Conservation (phyloP, 805 yeast species). For the Suhomyces kilbournensis region DNA sequence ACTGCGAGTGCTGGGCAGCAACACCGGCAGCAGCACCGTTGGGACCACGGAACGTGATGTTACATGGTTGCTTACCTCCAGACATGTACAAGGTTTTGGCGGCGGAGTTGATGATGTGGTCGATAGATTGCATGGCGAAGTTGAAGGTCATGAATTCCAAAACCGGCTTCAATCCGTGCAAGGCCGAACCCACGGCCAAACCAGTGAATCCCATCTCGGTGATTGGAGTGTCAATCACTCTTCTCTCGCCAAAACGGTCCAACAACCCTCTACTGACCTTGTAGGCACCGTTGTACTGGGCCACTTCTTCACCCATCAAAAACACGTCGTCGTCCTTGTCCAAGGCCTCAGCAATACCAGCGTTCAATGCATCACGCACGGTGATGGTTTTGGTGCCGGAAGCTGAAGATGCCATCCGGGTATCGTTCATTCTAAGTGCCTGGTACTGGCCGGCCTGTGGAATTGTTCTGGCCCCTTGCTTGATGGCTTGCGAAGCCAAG, state of each 20-base stretch:
- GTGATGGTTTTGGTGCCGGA: conserved; percentile 66
- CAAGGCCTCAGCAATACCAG: conserved; percentile 95
- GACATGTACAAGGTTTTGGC: conserved; percentile 99
- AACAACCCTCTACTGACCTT: conserved; percentile 93
- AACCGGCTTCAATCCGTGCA: conserved; percentile 92
- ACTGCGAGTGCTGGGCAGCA: conserved; percentile 99
- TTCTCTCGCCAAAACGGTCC: conserved; percentile 91
- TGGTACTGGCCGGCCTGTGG: conserved; percentile 32
- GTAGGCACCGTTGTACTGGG: conserved; percentile 98
- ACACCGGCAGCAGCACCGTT: conserved; percentile 99
- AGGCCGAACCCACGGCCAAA: conserved; percentile 91
- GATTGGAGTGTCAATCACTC: conserved; percentile 95
- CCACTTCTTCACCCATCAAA: conserved; percentile 98
- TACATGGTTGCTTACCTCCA: conserved; percentile 97
- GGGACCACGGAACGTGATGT: conserved; percentile 98
- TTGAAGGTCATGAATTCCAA: conserved; percentile 99
- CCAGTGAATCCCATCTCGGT: conserved; percentile 99
- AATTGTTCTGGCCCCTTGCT: conserved; percentile 18
- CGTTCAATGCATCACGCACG: conserved; percentile 94
- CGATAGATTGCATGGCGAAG: conserved; percentile 99
- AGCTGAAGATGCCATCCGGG: conserved; percentile 41
- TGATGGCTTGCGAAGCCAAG: conserved; percentile 36
- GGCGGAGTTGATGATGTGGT: conserved; percentile 96
- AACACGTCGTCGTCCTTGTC: conserved; percentile 93
- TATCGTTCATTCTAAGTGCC: conserved; percentile 33